Evolutionary conservation across 176 grass and related monocot genomes (phyloP).

Genomic region (Eleusine coracana): DNA sequence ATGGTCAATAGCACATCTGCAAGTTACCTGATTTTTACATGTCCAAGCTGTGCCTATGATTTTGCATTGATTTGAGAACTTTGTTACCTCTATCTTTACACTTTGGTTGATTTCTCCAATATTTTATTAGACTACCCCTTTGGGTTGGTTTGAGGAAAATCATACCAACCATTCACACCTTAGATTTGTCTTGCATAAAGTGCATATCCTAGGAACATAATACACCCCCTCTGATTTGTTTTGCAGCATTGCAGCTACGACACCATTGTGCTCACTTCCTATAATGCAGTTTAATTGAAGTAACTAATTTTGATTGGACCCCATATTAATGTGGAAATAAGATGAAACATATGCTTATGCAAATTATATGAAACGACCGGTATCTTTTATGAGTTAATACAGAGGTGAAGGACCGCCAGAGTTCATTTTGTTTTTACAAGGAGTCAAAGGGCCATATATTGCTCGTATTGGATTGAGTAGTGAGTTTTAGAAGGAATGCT

Average conservation of each 20-base stretch:
- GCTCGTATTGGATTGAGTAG: not conserved
- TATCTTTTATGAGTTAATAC: not conserved
- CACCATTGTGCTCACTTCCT: not conserved
- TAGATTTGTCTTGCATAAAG: not conserved
- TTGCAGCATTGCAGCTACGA: not conserved
- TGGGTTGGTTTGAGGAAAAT: not conserved
- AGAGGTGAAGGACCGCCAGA: not conserved
- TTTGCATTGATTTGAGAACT: too few species aligned
- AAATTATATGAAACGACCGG: conserved; percentile 12
- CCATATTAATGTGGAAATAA: not conserved
- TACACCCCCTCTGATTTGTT: not conserved
- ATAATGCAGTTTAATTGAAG: conserved; percentile 1
- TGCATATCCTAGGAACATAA: not conserved
- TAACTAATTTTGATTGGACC: not conserved
- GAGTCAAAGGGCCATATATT: not conserved
- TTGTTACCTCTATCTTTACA: too few species aligned
- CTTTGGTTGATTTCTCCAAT: too few species aligned
- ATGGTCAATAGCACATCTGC: not conserved
- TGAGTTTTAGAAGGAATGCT: not conserved
- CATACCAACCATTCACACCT: too few species aligned
- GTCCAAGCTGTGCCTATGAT: too few species aligned
- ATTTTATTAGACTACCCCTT: not conserved
- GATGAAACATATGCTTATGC: not conserved
- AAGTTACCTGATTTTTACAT: too few species aligned
- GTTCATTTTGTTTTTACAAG: not conserved